Base-by-base conservation (phyloP, 1,284 basidiomycete species). In the Coriolopsis trogii region DNA sequence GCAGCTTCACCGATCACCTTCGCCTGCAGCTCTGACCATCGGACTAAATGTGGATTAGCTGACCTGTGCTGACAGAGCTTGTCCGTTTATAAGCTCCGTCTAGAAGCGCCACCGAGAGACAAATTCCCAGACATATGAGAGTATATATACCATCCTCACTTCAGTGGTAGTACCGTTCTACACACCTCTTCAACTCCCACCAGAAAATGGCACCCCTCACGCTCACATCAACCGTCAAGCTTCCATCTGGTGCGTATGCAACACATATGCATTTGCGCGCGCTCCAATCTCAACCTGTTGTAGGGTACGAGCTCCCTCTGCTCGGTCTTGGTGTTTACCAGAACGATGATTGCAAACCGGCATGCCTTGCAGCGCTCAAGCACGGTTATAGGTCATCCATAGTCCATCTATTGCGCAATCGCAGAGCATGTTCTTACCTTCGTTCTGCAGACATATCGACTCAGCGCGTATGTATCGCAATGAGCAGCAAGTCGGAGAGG, bases 301-400 rank as follows among this genome's bases (percentile, higher is more conserved):
- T 53, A 81, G 85, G 83, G 4, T 71, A 80, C 64, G 47, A 65
- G 25, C 85, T 94, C 70, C 91, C 91, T 36, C 69, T 81, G n/a
- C 76, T 95, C 1, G 92, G 92, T 1, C 85, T 93, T 48, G 92
- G 92, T 13, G 88, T 93, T 10, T 95, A 87, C 64, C 80, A 87
- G 63, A 87, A 88, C 71, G 75, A 82, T 57, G 78, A 81, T 43
- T 69, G 82, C 21, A 75, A 73, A 26, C 66, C 78, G 0, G 84
- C 86, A 9, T 81, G 85, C n/a, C 65, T 84, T 20, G 79, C 84
- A 38, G 91, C 91, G 1, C 69, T 94, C 57, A 77, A 80, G 54
- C 78, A 74, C n/a, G 92, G 91, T 4, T 95, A 93, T 66, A 80
- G 82, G 88, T 85, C 56, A 16, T 31, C 15, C 28, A n/a, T 15